phyloP scores from a whole-genome alignment of 2,329 filamentous ascomycete species.

The Aspergillus costaricaensis region DNA sequence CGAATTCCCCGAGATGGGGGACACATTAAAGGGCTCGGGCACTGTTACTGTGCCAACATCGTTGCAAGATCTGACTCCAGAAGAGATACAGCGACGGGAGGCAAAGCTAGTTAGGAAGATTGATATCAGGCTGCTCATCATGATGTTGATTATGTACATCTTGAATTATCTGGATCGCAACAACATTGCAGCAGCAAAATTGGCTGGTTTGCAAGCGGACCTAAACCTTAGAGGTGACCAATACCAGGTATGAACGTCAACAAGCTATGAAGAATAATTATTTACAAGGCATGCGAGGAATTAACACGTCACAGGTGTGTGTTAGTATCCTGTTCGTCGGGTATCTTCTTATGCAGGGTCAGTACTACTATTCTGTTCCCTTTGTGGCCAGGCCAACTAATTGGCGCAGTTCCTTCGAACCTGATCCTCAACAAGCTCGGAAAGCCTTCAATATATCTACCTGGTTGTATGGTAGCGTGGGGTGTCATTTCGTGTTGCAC shows the following conservation, averaged over 20 bases:
- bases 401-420: slow-evolving; percentile 45
- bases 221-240: slow-evolving; percentile 31
- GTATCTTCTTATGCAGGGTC: slow-evolving; percentile 46
- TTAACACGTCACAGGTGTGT: slow-evolving; percentile 44
- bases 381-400: not conserved
- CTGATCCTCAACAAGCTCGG: slow-evolving; percentile 50
- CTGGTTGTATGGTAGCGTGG: slow-evolving; percentile 56
- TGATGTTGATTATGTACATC: slow-evolving; percentile 30
- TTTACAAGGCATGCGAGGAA: not conserved
- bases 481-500: slow-evolving; percentile 62
- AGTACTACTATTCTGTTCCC: not conserved
- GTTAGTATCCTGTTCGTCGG: slow-evolving; percentile 49
- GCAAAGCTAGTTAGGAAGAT: not conserved
- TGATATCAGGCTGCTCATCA: not conserved
- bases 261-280: not conserved
- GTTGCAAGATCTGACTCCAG: not conserved
- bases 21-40: not conserved
- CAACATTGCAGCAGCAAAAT: slow-evolving; percentile 44
- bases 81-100: not conserved
- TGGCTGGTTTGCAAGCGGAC: slow-evolving; percentile 43
- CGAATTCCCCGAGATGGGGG: not conserved
- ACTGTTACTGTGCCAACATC: not conserved
- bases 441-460: slow-evolving; percentile 48
- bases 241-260: not conserved
- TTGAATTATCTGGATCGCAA: slow-evolving; percentile 46